Conservation (phyloP, 768 basidiomycete genomes). For the Leccinellum rugosiceps region DNA sequence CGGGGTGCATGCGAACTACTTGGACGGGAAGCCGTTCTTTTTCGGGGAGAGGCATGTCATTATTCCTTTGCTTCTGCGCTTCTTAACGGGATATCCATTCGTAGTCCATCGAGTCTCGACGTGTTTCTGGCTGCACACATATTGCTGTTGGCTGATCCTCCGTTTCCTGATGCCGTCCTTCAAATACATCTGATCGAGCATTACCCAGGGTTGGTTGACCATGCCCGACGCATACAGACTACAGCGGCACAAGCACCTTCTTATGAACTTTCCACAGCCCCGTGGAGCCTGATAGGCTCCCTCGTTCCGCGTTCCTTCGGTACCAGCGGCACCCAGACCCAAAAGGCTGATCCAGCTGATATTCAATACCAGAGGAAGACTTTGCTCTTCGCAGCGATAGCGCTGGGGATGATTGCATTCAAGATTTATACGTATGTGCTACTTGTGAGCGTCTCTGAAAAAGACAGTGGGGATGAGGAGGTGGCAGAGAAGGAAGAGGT, state of each 20-base stretch:
- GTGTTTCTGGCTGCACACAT: constrained; percentile 66
- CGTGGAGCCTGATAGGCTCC: constrained; percentile 32
- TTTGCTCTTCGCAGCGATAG: constrained; percentile 52
- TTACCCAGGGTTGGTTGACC: constrained; percentile 55
- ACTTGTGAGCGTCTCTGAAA: not conserved
- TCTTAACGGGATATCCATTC: not conserved
- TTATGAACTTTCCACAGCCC: constrained; percentile 15
- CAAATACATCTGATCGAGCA: constrained; percentile 50
- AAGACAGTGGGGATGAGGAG: not conserved
- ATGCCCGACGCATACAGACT: constrained; percentile 52
- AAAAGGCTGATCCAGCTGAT: constrained; percentile 37
- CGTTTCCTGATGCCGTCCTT: constrained; percentile 60
- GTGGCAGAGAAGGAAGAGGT: constrained; percentile 13
- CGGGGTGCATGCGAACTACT: constrained; percentile 54
- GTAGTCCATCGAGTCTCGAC: constrained; percentile 63
- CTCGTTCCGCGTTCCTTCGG: constrained; percentile 36
- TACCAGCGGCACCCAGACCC: constrained; percentile 8
- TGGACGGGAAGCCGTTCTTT: constrained; percentile 50
- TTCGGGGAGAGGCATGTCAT: constrained; percentile 46
- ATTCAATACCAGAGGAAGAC: constrained; percentile 45
- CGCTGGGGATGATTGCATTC: constrained; percentile 40
- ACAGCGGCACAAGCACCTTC: constrained; percentile 27
- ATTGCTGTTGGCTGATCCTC: constrained; percentile 54
- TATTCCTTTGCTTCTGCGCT: not conserved
- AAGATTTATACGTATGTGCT: constrained; percentile 27